phyloP scores from a whole-genome alignment of 2,329 filamentous ascomycete genomes.

The Cadophora gregata region DNA sequence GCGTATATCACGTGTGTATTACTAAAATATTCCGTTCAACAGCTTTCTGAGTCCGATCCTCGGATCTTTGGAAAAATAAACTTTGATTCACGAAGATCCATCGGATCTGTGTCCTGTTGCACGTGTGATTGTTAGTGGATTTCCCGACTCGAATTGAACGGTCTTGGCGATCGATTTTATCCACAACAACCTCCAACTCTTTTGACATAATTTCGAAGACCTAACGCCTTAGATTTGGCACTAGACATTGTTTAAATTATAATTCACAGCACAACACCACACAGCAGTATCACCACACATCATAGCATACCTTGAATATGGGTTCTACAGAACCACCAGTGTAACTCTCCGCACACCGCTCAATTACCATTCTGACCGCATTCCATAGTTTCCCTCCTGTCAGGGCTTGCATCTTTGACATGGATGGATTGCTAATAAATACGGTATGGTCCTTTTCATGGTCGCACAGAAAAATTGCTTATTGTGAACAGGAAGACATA shows the following conservation, averaged over 20 bases:
- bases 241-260: too few relatives aligned
- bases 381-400: constrained; percentile 73
- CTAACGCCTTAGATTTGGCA: not conserved
- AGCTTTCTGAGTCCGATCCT: not conserved
- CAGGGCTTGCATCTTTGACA: constrained; percentile 93
- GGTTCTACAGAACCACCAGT: constrained; percentile 12
- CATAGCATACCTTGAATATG: not conserved
- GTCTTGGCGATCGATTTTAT: not conserved
- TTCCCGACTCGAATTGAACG: not conserved
- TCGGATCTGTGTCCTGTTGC: not conserved
- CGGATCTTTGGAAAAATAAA: not conserved
- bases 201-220: not conserved
- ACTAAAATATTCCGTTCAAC: not conserved
- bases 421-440: constrained; percentile 94
- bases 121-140: constrained; percentile 4
- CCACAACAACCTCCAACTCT: constrained; percentile 7
- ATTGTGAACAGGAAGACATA: constrained; percentile 65
- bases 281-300: not conserved
- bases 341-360: constrained; percentile 14
- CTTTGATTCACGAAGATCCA: not conserved
- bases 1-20: not conserved
- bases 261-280: not conserved
- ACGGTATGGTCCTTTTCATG: constrained; percentile 49
- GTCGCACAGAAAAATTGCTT: not conserved
- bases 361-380: not conserved